phyloP scores from a whole-genome alignment of 1,284 basidiomycete species.

The Mycena sp. region DNA sequence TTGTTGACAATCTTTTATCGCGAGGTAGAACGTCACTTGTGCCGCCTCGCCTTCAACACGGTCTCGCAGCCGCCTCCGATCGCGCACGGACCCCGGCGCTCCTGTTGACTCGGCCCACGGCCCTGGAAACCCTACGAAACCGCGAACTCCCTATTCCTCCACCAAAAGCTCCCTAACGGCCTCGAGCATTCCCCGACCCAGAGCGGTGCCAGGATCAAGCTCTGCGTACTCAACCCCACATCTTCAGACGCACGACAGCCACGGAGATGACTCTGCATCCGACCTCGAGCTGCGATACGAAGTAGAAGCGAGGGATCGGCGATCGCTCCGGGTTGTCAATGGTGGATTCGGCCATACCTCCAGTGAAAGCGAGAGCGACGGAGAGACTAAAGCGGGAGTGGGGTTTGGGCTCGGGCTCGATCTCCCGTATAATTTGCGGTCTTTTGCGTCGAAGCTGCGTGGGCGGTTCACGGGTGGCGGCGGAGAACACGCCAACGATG shows the following conservation, averaged over 20 bases:
- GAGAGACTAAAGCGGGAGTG: conserved; percentile 8
- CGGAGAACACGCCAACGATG: conserved; percentile 26
- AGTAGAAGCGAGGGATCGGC: conserved; percentile 43
- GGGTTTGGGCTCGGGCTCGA: conserved; percentile 16
- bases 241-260: conserved; percentile 27
- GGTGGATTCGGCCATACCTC: conserved; percentile 54
- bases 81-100: conserved; percentile 52
- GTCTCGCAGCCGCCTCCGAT: conserved; percentile 36
- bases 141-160: too few species aligned
- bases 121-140: not conserved
- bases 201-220: conserved; percentile 19
- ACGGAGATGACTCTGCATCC: conserved; percentile 47
- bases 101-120: conserved; percentile 5
- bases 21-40: not conserved
- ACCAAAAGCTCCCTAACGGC: not conserved
- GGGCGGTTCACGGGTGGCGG: conserved; percentile 11
- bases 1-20: not conserved
- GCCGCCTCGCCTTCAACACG: conserved; percentile 4
- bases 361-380: conserved; percentile 52
- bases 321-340: conserved; percentile 63
- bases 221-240: conserved; percentile 26
- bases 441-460: conserved; percentile 20
- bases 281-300: conserved; percentile 54
- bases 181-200: conserved; percentile 52
- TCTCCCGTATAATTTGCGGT: conserved; percentile 12